Percentiles rank a stretch among this genome's conserved stretches.
phyloP scores from a whole-genome alignment of 164 flowering plant genomes.

The Nymphaea colorata region DNA sequence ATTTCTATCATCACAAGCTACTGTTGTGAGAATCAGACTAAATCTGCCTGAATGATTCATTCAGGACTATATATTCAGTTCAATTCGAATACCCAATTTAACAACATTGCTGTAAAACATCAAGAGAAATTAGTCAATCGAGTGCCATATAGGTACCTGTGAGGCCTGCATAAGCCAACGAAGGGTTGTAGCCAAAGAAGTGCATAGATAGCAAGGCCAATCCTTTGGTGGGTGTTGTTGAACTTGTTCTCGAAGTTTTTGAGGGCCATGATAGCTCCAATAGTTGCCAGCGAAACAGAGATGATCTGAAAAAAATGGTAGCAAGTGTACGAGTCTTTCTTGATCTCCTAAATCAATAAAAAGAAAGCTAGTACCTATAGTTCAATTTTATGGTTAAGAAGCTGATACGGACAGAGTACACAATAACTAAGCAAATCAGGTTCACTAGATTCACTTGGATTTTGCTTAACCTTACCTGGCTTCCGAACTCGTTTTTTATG shows the following conservation, averaged over 20 bases:
- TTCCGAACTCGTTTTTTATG: neutral
- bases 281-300: conserved; percentile 51
- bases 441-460: neutral
- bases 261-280: conserved; percentile 67
- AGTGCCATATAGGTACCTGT: conserved; percentile 24
- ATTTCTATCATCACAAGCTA: too few relatives aligned
- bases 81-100: too few relatives aligned
- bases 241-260: conserved; percentile 63
- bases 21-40: too few relatives aligned
- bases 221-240: conserved; percentile 60
- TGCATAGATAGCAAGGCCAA: conserved; percentile 67
- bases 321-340: too few relatives aligned
- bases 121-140: too few relatives aligned
- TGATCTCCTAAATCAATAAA: too few relatives aligned
- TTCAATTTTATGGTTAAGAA: too few relatives aligned
- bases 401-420: too few relatives aligned
- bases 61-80: too few relatives aligned
- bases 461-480: neutral
- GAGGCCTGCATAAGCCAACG: conserved; percentile 59
- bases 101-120: too few relatives aligned
- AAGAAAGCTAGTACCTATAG: too few relatives aligned
- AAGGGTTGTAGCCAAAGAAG: conserved; percentile 57
- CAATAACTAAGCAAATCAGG: neutral
- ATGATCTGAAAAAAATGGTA: conserved; percentile 22
- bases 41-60: too few relatives aligned